phyloP scores from a whole-genome alignment of 352 stramenopile genomes.

The Pythium periplocum region DNA sequence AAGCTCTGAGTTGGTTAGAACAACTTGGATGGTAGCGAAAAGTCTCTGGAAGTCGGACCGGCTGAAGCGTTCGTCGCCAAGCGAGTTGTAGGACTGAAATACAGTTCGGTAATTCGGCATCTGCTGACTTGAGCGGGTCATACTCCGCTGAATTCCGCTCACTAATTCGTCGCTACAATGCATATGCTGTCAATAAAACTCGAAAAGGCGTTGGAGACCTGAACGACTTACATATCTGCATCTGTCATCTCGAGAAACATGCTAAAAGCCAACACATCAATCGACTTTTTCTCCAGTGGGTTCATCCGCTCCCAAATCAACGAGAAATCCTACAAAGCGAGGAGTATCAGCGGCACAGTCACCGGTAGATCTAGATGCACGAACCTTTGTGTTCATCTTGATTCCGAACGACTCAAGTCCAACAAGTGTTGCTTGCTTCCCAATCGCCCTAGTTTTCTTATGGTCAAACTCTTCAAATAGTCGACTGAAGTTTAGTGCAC shows the following conservation, averaged over 20 bases:
- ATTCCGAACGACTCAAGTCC: slow-evolving; percentile 68
- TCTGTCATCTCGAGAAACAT: slow-evolving; percentile 75
- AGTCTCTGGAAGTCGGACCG: slow-evolving; percentile 70
- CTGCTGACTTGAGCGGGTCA: slow-evolving; percentile 53
- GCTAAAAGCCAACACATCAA: slow-evolving; percentile 48
- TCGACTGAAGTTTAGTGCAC: slow-evolving; percentile 61
- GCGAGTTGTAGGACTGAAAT: slow-evolving; percentile 72
- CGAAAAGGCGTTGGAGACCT: background rate
- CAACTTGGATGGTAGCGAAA: slow-evolving; percentile 61
- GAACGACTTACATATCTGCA: slow-evolving; percentile 55
- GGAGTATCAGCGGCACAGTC: background rate
- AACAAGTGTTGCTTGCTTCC: slow-evolving; percentile 34
- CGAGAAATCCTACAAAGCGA: slow-evolving; percentile 37
- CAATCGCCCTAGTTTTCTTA: slow-evolving; percentile 53
- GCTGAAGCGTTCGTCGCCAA: slow-evolving; percentile 60
- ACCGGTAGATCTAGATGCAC: background rate
- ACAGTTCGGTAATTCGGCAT: slow-evolving; percentile 69
- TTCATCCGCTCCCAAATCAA: slow-evolving; percentile 73
- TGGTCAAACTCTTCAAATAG: slow-evolving; percentile 75
- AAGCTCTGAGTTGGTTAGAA: slow-evolving; percentile 64
- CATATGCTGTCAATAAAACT: background rate
- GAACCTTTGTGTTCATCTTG: slow-evolving; percentile 65
- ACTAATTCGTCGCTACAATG: slow-evolving; percentile 55
- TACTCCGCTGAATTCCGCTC: slow-evolving; percentile 50
- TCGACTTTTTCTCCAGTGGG: slow-evolving; percentile 41